Evolutionary conservation across 1,139 yeast genomes (phyloP).

Genomic region (Petasospora fabianii): DNA sequence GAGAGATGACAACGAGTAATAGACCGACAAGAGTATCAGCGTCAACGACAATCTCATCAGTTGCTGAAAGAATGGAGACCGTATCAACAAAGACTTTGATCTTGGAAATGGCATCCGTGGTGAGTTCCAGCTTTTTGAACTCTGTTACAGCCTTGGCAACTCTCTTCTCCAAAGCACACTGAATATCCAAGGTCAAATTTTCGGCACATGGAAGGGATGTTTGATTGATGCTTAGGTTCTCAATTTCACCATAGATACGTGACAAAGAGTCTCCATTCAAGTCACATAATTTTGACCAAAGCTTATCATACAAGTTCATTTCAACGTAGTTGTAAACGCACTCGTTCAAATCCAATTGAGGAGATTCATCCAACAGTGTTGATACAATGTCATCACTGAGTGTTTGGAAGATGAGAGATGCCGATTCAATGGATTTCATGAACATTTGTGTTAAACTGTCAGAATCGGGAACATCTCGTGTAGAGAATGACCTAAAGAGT

Average conservation of each 20-base stretch:
- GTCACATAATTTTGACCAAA: constrained; percentile 53
- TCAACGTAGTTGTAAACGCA: constrained; percentile 71
- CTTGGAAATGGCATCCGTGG: constrained; percentile 53
- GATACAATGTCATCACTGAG: constrained; percentile 31
- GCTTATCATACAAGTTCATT: constrained; percentile 55
- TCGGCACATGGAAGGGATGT: constrained; percentile 51
- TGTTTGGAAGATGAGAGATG: constrained; percentile 38
- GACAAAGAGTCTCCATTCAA: constrained; percentile 31
- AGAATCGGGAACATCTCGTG: constrained; percentile 29
- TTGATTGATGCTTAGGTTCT: constrained; percentile 65
- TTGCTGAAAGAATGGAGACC: constrained; percentile 46
- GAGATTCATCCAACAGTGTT: constrained; percentile 32
- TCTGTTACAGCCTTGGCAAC: constrained; percentile 51
- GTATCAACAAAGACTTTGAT: constrained; percentile 51
- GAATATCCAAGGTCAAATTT: constrained; percentile 33
- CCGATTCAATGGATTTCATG: constrained; percentile 35
- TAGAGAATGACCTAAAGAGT: constrained; percentile 36
- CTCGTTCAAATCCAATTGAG: constrained; percentile 49
- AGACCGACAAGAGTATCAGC: constrained; percentile 82
- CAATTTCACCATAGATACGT: constrained; percentile 40
- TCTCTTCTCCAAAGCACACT: constrained; percentile 40
- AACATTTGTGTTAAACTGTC: constrained; percentile 34
- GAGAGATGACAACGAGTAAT: constrained; percentile 65
- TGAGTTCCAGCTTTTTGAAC: constrained; percentile 47
- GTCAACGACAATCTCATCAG: constrained; percentile 43